Percentiles rank a stretch among this genome's conserved stretches.
These are phyloP conservation scores for Hevea brasiliensis DNA, from an alignment of 345 rosid genomes.

Conservation along the genomic window DNA sequence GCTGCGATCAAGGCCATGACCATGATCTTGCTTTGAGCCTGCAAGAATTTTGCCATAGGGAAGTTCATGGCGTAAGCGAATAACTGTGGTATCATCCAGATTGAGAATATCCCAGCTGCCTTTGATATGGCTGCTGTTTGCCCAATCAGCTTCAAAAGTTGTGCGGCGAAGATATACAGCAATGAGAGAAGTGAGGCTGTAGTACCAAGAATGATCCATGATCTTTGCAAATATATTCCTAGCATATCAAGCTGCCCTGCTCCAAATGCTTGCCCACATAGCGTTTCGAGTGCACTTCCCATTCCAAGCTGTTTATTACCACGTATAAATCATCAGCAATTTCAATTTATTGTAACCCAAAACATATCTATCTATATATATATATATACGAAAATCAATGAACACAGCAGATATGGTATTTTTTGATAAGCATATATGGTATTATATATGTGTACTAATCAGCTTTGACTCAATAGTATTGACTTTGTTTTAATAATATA, in stretches of 20 bases:
- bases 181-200: conserved; percentile 54
- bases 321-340: no score
- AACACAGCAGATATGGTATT: no score
- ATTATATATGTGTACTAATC: no score
- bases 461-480: no score
- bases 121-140: conserved; percentile 61
- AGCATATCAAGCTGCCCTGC: conserved; percentile 83
- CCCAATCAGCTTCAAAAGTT: conserved; percentile 55
- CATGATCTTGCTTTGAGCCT: conserved; percentile 87
- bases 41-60: conserved; percentile 81
- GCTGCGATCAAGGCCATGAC: conserved; percentile 73
- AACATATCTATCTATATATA: no score
- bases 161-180: conserved; percentile 61
- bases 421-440: no score
- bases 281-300: conserved; percentile 96
- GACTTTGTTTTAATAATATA: no score
- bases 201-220: conserved; percentile 75
- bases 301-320: conserved; percentile 63
- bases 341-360: no score
- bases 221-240: conserved; percentile 86
- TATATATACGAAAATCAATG: neutral
- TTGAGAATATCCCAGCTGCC: conserved; percentile 63
- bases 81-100: conserved; percentile 88
- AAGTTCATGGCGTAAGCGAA: conserved; percentile 72
- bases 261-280: conserved; percentile 95